phyloP scores from a whole-genome alignment of 352 stramenopile genomes.

The Globisporangium okanoganense region DNA sequence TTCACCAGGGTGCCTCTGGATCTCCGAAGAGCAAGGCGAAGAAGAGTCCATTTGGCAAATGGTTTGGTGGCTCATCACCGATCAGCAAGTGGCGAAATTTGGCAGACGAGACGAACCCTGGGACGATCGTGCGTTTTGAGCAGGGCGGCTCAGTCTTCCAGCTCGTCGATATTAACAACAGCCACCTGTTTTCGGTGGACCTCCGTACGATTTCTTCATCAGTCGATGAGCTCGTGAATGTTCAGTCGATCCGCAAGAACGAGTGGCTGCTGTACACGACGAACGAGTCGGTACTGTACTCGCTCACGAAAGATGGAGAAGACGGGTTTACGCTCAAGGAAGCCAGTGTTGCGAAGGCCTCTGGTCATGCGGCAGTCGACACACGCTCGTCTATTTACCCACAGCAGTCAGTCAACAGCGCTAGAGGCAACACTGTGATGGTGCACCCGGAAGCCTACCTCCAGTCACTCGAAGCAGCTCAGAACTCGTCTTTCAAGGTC shows the following conservation, averaged over 20 bases:
- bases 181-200: conserved; percentile 47
- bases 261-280: conserved; percentile 56
- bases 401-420: conserved; percentile 2
- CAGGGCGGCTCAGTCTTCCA: conserved; percentile 54
- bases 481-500: conserved; percentile 4
- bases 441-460: conserved; percentile 48
- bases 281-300: conserved; percentile 28
- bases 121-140: conserved; percentile 40
- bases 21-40: not conserved
- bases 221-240: conserved; percentile 25
- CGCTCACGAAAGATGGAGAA: conserved; percentile 19
- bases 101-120: conserved; percentile 22
- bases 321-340: conserved; percentile 30
- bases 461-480: conserved; percentile 22
- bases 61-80: conserved; percentile 29
- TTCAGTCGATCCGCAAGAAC: conserved; percentile 31
- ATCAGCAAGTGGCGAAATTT: conserved; percentile 16
- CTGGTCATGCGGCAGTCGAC: conserved; percentile 9
- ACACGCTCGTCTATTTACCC: conserved; percentile 31
- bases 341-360: conserved; percentile 16
- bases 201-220: conserved; percentile 15
- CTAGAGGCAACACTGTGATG: conserved; percentile 14
- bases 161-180: conserved; percentile 39
- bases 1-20: conserved; percentile 21
- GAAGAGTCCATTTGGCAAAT: conserved; percentile 37